Conservation (phyloP, 2,329 filamentous ascomycete species). For the Fusarium albosuccineum region DNA sequence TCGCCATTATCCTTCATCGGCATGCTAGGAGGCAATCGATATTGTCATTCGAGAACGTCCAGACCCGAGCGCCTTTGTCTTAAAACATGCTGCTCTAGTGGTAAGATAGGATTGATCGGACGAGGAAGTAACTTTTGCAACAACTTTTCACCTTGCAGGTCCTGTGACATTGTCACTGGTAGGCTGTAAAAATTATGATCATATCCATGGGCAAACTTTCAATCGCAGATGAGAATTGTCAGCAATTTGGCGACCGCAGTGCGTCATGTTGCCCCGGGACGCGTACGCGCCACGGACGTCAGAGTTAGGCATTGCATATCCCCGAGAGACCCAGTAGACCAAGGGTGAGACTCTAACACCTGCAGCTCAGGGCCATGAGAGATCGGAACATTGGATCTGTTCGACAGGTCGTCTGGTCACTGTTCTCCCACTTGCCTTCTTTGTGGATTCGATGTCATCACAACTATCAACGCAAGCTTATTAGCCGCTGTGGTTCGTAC, state of each 20-base stretch:
- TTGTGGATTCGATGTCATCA: background rate
- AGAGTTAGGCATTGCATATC: background rate
- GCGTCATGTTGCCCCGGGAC: background rate
- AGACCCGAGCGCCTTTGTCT: no score
- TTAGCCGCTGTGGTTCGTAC: no score
- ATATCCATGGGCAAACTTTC: no score
- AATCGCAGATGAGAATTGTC: background rate
- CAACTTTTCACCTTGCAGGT: no score
- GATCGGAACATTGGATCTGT: background rate
- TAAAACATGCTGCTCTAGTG: no score
- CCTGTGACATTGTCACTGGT: no score
- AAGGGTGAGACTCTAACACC: background rate
- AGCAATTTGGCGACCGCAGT: conserved; percentile 1
- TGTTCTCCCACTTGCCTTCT: background rate
- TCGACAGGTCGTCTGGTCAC: background rate
- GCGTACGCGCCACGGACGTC: background rate
- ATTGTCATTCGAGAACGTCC: no score
- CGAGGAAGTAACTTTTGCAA: no score
- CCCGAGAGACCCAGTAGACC: background rate
- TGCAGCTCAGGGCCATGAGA: background rate
- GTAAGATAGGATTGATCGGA: no score
- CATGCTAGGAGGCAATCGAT: no score
- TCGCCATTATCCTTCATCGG: no score
- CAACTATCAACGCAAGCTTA: background rate
- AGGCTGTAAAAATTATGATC: no score